These are phyloP conservation scores for Litchi chinensis DNA, from an alignment of 345 rosid genomes.

Conservation along the genomic window DNA sequence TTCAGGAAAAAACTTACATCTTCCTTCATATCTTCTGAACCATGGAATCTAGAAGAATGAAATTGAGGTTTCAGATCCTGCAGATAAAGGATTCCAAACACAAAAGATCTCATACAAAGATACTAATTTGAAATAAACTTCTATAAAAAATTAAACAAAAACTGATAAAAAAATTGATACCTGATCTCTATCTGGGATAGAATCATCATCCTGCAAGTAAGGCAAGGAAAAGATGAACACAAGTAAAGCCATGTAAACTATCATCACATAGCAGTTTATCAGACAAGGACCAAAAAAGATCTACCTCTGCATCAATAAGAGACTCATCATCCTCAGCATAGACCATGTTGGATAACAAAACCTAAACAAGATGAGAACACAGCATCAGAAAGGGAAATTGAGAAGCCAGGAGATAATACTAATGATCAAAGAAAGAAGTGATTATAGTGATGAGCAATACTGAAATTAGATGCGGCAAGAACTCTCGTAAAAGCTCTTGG, in stretches of 20 bases:
- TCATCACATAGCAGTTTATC: background rate
- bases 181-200: constrained; percentile 98
- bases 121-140: background rate
- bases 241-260: constrained; percentile 6
- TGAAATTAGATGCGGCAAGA: constrained; percentile 79
- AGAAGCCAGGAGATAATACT: background rate
- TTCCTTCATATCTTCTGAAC: constrained; percentile 73
- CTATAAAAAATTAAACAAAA: background rate
- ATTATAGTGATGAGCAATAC: constrained; percentile 38
- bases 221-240: constrained; percentile 18
- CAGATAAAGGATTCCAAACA: constrained; percentile 22
- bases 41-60: constrained; percentile 85
- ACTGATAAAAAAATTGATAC: constrained; percentile 39
- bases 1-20: constrained; percentile 52
- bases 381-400: background rate
- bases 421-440: background rate
- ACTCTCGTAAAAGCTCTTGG: constrained; percentile 75
- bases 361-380: constrained; percentile 15
- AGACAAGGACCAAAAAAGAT: background rate
- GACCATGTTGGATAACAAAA: constrained; percentile 84
- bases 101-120: constrained; percentile 14
- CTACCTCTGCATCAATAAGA: constrained; percentile 83
- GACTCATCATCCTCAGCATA: constrained; percentile 96
- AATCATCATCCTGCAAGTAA: constrained; percentile 83
- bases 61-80: constrained; percentile 97